These are phyloP conservation scores for Mrakia gelida DNA, from an alignment of 768 basidiomycete genomes.

Conservation along the genomic window DNA sequence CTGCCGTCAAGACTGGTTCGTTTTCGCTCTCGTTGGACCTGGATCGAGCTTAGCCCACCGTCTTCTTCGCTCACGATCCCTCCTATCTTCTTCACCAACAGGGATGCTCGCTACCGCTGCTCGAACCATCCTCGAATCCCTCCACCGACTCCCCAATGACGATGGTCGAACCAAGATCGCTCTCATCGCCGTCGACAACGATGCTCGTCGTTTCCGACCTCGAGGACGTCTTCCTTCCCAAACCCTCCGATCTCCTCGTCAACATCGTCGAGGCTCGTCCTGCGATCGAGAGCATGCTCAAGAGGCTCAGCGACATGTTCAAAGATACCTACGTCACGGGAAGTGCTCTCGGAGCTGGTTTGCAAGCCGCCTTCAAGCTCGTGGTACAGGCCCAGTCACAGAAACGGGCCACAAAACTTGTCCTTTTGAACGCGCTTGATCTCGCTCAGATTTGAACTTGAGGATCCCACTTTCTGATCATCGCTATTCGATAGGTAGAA, in stretches of 20 bases:
- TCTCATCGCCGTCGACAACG: constrained; percentile 80
- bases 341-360: constrained; percentile 86
- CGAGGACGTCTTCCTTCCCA: constrained; percentile 95
- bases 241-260: constrained; percentile 92
- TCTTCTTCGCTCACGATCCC: neutral
- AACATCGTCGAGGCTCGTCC: constrained; percentile 81
- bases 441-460: no score
- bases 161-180: constrained; percentile 88
- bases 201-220: constrained; percentile 98
- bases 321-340: constrained; percentile 89
- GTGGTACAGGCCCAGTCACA: constrained; percentile 55
- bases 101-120: constrained; percentile 99
- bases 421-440: no score
- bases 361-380: constrained; percentile 93
- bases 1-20: constrained; percentile 81
- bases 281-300: constrained; percentile 73
- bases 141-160: constrained; percentile 92
- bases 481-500: no score
- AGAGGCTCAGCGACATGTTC: constrained; percentile 92
- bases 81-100: constrained; percentile 39
- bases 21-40: neutral
- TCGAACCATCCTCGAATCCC: constrained; percentile 87
- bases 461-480: no score
- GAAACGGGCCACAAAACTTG: no score
- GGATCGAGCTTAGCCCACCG: neutral